These are phyloP conservation scores for Backusella tuberculispora DNA, from an alignment of 192 early-diverging fungal genomes.

Conservation along the genomic window DNA sequence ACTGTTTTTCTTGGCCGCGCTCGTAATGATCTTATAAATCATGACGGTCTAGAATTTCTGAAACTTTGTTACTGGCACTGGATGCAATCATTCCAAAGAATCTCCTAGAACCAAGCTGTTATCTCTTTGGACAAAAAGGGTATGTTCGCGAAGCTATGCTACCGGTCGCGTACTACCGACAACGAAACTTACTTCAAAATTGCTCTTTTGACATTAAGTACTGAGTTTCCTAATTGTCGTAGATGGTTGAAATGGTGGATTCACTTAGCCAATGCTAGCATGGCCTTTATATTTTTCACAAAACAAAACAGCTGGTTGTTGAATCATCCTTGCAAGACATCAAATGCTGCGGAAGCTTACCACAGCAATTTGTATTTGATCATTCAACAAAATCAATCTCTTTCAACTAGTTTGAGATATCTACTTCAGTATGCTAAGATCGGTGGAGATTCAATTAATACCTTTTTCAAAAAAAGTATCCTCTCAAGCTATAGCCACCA, in stretches of 20 bases:
- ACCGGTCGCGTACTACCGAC: background rate
- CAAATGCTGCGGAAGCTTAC: background rate
- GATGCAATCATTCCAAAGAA: background rate
- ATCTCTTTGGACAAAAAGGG: background rate
- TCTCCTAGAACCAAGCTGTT: background rate
- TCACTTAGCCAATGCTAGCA: background rate
- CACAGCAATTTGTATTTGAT: background rate
- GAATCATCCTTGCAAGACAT: background rate
- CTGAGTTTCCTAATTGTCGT: background rate
- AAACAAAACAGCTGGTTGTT: background rate
- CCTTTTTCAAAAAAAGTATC: no score
- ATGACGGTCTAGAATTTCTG: background rate
- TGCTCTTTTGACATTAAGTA: background rate
- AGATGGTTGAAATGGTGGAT: background rate
- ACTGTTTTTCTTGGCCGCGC: background rate
- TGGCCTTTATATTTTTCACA: background rate
- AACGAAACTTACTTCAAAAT: background rate
- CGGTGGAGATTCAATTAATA: no score
- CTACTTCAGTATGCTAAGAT: no score
- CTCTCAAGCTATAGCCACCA: no score
- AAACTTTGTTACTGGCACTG: background rate
- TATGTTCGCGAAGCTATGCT: background rate
- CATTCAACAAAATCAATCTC: background rate
- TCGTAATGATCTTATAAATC: background rate
- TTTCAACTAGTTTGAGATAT: background rate